A percentile compares a stretch with the other conserved stretches of the same genome.
These are phyloP conservation scores for Boletus pseudo-olivaceus DNA, from an alignment of 768 basidiomycete species.

Conservation along the genomic window DNA sequence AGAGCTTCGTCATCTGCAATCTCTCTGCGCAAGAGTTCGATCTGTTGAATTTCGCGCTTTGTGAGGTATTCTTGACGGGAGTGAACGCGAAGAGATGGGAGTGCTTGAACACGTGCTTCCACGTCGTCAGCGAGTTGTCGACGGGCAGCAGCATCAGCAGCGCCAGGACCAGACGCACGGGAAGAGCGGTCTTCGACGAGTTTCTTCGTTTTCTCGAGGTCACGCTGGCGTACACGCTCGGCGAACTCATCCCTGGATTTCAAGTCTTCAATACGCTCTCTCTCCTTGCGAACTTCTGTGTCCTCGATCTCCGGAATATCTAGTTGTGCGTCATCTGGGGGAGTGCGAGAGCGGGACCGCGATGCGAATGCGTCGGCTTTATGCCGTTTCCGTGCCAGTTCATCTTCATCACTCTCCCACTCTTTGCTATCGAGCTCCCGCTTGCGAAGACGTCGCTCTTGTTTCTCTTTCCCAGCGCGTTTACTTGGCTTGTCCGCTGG, in stretches of 20 bases:
- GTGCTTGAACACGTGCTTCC: slow-evolving; percentile 48
- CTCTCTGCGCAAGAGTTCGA: slow-evolving; percentile 88
- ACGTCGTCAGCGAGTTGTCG: slow-evolving; percentile 79
- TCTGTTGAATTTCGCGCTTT: slow-evolving; percentile 94
- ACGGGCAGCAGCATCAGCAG: slow-evolving; percentile 79
- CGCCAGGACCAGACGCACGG: slow-evolving; percentile 58
- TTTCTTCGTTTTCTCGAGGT: slow-evolving; percentile 84
- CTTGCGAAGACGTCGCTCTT: slow-evolving; percentile 69
- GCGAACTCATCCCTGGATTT: slow-evolving; percentile 92
- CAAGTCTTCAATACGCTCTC: slow-evolving; percentile 73
- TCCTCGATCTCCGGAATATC: slow-evolving; percentile 72
- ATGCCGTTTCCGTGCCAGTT: slow-evolving; percentile 63
- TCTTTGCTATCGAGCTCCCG: slow-evolving; percentile 77
- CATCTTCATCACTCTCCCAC: slow-evolving; percentile 92
- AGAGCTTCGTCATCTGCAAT: slow-evolving; percentile 92
- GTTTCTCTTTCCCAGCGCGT: slow-evolving; percentile 44
- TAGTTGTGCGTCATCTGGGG: slow-evolving; percentile 34
- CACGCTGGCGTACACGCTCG: slow-evolving; percentile 77
- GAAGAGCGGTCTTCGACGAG: slow-evolving; percentile 90
- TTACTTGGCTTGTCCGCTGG: slow-evolving; percentile 26
- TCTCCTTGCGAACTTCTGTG: slow-evolving; percentile 63
- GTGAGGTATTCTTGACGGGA: slow-evolving; percentile 95
- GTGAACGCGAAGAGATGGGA: slow-evolving; percentile 77
- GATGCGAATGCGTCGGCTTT: slow-evolving; percentile 43
- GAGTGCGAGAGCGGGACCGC: slow-evolving; percentile 23